Percentiles rank a stretch among this genome's conserved stretches.
Conservation (phyloP, 768 basidiomycete species). For the Baorangia bicolor region DNA sequence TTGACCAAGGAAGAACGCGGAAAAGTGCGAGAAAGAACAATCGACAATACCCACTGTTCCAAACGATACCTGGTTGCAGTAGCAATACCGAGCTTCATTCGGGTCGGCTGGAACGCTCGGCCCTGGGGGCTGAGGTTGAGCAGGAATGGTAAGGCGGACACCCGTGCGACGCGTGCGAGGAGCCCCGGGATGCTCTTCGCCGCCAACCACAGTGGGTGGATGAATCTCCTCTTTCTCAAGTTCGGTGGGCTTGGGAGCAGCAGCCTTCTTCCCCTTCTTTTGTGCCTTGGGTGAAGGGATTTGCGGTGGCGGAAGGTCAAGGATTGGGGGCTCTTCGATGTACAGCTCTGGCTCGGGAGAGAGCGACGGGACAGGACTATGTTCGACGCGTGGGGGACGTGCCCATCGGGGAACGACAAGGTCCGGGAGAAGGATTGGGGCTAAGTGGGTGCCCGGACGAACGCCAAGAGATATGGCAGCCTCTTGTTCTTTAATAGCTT, state of each 20-base stretch:
- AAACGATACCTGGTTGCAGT: conserved; percentile 76
- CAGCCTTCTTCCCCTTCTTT: conserved; percentile 26
- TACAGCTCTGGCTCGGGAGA: conserved; percentile 29
- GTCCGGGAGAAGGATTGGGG: conserved; percentile 60
- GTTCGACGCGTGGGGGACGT: conserved; percentile 42
- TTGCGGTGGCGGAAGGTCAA: conserved; percentile 12
- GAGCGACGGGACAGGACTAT: conserved; percentile 42
- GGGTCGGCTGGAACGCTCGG: conserved; percentile 36
- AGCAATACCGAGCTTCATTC: conserved; percentile 70
- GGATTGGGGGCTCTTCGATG: conserved; percentile 10
- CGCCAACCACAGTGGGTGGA: not conserved
- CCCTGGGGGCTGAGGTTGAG: conserved; percentile 16
- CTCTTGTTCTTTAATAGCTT: conserved; percentile 65
- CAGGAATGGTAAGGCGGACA: conserved; percentile 39
- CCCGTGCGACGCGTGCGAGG: conserved; percentile 25
- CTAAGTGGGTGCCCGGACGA: conserved; percentile 52
- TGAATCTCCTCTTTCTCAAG: conserved; percentile 20
- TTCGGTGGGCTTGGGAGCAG: conserved; percentile 9
- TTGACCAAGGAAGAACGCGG: not conserved
- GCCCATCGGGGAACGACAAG: conserved; percentile 55
- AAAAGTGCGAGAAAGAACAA: not conserved
- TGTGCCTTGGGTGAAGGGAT: conserved; percentile 14
- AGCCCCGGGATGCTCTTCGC: conserved; percentile 6
- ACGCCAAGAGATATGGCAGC: conserved; percentile 52
- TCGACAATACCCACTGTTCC: conserved; percentile 58